These are phyloP conservation scores for Berberis thunbergii DNA, from an alignment of 164 flowering plant species.

Conservation along the genomic window DNA sequence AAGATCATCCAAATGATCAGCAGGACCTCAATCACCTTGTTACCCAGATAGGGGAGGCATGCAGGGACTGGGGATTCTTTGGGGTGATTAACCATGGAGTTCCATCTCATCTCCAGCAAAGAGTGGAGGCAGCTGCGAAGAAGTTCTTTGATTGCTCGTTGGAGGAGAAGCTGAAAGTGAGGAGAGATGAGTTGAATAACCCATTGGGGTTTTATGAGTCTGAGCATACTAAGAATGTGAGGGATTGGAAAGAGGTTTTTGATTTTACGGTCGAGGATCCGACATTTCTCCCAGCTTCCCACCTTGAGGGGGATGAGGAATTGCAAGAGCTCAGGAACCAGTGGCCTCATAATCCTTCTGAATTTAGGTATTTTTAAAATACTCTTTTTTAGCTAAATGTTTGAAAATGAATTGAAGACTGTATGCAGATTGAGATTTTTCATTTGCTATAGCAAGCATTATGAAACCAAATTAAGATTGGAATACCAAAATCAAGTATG, in stretches of 20 bases:
- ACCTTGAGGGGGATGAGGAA: conserved; percentile 17
- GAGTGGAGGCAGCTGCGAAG: conserved; percentile 21
- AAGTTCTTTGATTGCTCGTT: conserved; percentile 31
- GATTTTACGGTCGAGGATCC: conserved; percentile 31
- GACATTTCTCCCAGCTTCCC: conserved; percentile 31
- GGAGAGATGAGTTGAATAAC: conserved; percentile 28
- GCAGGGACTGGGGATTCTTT: conserved; percentile 68
- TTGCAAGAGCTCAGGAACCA: conserved; percentile 27
- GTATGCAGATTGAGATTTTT: too few species aligned
- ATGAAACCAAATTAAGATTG: too few species aligned
- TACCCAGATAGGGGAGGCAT: conserved; percentile 34
- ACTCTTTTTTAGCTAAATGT: too few species aligned
- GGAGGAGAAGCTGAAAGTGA: conserved; percentile 53
- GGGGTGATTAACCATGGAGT: conserved; percentile 67
- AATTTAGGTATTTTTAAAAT: conserved; percentile 19
- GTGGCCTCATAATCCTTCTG: conserved; percentile 49
- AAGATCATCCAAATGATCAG: neutral
- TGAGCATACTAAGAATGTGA: conserved; percentile 63
- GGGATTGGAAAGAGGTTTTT: conserved; percentile 80
- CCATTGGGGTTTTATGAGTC: conserved; percentile 48
- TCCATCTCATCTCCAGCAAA: conserved; percentile 17
- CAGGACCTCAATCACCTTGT: conserved; percentile 9
- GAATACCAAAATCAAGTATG: too few species aligned
- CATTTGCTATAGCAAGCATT: too few species aligned
- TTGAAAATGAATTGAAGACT: too few species aligned